Base-by-base conservation (phyloP, 306 rosid genomes). In the Glycine soja region DNA sequence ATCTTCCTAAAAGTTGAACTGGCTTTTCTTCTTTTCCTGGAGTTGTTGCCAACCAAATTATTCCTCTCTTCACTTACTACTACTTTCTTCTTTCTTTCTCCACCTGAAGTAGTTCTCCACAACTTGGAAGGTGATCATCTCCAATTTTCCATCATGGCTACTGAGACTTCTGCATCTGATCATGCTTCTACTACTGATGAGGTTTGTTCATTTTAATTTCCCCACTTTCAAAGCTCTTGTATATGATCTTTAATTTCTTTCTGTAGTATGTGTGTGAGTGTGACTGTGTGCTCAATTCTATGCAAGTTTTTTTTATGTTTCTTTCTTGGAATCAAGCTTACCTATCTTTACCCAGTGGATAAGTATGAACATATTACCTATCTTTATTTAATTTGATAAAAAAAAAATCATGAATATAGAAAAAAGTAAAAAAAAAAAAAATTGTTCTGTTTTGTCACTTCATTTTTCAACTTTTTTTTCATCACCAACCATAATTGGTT, bases 41-140 rank as follows among this genome's bases (percentile, higher is more conserved):
- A 62, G 90, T 89, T 88, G 92, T 89, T 89, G 86, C 92, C 95
- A 88, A 87, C 92, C 90, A 51, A 73, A 84, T 88, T 74, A 80
- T 86, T 89, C 91, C 71, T 75, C 64, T 86, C 77, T 3, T 85
- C 77, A 8, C 83, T 36, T 4, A 36, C 40, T 36, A 36, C 40
- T 81, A 3, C 54, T 78, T 68, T 67, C 74, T 53, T 79, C 66
- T 66, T 76, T 64, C 83, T 70, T 67, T 78, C 74, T 71, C 72
- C 43, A 38, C 30, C 30, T 24, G 30, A 24, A 24, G 30, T 24
- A 77, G 10, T 38, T 7, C 87, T 79, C 67, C 19, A 24, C 83
- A 51, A 66, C 72, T 84, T 73, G 2, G 13, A 76, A 16, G 53
- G 2, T 83, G 11, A 36, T 64, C 86, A 86, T 3, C 77, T 50